A percentile compares a stretch with the other conserved stretches of the same genome.
Conservation (phyloP, 2,329 filamentous ascomycete genomes). For the Cryphonectria japonica region DNA sequence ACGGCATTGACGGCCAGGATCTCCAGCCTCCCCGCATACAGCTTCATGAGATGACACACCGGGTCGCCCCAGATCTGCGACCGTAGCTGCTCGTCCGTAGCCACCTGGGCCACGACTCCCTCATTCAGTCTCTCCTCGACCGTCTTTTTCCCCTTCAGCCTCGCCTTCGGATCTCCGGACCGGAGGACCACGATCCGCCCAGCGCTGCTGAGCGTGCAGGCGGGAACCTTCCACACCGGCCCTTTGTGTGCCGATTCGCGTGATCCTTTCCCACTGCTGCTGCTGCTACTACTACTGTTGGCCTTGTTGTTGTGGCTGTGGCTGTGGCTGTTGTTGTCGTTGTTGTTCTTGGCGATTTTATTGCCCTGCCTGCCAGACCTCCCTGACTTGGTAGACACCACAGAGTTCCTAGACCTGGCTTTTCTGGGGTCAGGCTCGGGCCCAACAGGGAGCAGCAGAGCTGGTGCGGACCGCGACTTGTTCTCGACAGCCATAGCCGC, state of each 20-base stretch:
- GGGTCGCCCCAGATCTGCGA: slow-evolving; percentile 81
- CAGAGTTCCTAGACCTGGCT: slow-evolving; percentile 33
- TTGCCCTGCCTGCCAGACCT: slow-evolving; percentile 34
- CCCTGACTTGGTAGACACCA: slow-evolving; percentile 36
- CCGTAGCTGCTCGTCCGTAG: slow-evolving; percentile 69
- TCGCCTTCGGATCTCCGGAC: slow-evolving; percentile 46
- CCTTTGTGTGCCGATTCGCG: slow-evolving; percentile 33
- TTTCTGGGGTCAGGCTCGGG: slow-evolving; percentile 34
- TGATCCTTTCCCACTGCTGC: slow-evolving; percentile 12
- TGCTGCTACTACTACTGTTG: slow-evolving; percentile 23
- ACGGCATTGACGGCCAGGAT: slow-evolving; percentile 71
- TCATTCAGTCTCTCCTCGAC: slow-evolving; percentile 56
- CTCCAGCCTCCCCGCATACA: slow-evolving; percentile 76
- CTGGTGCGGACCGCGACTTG: slow-evolving; percentile 16
- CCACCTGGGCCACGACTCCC: slow-evolving; percentile 69
- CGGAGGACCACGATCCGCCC: slow-evolving; percentile 71
- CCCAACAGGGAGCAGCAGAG: slow-evolving; percentile 28
- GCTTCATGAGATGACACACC: slow-evolving; percentile 76
- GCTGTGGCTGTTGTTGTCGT: slow-evolving; percentile 13
- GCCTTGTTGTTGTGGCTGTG: background rate
- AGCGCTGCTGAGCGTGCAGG: slow-evolving; percentile 69
- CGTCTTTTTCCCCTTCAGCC: slow-evolving; percentile 49
- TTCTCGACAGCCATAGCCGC: slow-evolving; percentile 11
- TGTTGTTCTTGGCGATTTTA: slow-evolving; percentile 16
- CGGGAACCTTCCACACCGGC: slow-evolving; percentile 67